phyloP scores from a whole-genome alignment of 2,329 filamentous ascomycete genomes.

The Incumbomyces delicatus region DNA sequence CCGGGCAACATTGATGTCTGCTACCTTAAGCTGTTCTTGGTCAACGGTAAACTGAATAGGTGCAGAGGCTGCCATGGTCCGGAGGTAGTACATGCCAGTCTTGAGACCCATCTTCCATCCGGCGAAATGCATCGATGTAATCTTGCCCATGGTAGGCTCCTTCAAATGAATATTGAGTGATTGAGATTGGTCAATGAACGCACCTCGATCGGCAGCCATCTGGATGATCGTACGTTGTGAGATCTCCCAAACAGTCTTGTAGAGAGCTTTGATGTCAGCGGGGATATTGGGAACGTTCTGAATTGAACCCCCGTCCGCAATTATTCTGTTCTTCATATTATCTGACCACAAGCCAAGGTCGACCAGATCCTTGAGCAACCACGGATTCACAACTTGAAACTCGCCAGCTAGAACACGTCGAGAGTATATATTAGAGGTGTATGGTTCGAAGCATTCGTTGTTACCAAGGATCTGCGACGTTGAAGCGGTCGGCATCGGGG shows the following conservation, averaged over 20 bases:
- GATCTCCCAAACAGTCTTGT: conserved; percentile 99
- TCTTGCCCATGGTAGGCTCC: conserved; percentile 98
- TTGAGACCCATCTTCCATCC: conserved; percentile 99
- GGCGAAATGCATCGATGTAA: conserved; percentile 98
- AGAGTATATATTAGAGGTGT: conserved; percentile 99
- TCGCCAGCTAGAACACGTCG: conserved; percentile 95
- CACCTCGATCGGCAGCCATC: conserved; percentile 96
- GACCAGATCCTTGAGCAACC: conserved; percentile 94
- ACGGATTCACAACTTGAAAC: conserved; percentile 99
- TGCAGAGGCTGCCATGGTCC: conserved; percentile 90
- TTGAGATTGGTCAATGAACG: conserved; percentile 98
- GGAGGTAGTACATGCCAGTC: conserved; percentile 99
- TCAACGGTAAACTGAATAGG: conserved; percentile 99
- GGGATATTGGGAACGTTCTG: conserved; percentile 97
- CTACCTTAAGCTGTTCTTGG: conserved; percentile 83
- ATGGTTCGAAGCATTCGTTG: conserved; percentile 99
- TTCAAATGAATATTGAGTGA: conserved; percentile 99
- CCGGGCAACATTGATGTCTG: conserved; percentile 67
- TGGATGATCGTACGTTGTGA: conserved; percentile 90
- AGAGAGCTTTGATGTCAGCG: conserved; percentile 86
- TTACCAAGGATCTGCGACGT: conserved; percentile 97
- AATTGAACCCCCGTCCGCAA: conserved; percentile 88
- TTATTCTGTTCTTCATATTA: conserved; percentile 99
- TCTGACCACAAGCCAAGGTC: conserved; percentile 98
- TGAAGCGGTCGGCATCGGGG: conserved; percentile 94